Base-by-base conservation (phyloP, 108 stramenopile species). In the Cyclotella cryptica region DNA sequence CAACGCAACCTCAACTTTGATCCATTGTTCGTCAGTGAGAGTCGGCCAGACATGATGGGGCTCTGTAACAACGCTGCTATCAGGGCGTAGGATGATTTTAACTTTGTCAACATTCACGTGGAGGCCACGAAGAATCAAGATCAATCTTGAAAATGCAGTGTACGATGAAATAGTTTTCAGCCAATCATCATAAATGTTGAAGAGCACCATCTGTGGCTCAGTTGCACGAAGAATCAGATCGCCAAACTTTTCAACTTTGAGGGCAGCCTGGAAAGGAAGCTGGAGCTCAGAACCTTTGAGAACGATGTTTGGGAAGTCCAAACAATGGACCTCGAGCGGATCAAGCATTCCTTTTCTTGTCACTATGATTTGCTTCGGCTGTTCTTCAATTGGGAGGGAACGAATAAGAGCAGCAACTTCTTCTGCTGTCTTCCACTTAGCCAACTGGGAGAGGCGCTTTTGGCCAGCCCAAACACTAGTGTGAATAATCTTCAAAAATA, bases 361-460 rank as follows among this genome's bases (percentile, higher is more conserved):
- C 17, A 99, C 98, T 79, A 99, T 99, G 72, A 99, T 98, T 72
- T 99, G 99, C 84, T 99, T 98, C 24, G 99, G 99, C 73, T 99
- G 99, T 81, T 99, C 98, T 78, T 98, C 97, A 66, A 98, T 96
- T 8, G 99, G 99, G 52, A 99, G 89, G 6, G 96, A 97, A 24
- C 99, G 95, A 75, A 99, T 99, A 12, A 99, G 86, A 28, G 97
- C 98, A 28, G 99, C 98, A 62, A 98, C 97, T 88, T 99, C 99
- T 81, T 99, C 99, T 12, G 99, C 98, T 21, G 99, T 99, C 85
- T 99, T 99, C 99, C 99, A 99, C 85, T 99, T 98, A 1, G 99
- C 99, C 46, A 99, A 96, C 88, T 98, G 97, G 0, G 96, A 96
- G 21, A 98, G 92, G 60, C 99, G 98, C 80, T 99, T 99, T 80